These are phyloP conservation scores for Solanum pennellii DNA, from an alignment of 257 asterid species.

Conservation along the genomic window DNA sequence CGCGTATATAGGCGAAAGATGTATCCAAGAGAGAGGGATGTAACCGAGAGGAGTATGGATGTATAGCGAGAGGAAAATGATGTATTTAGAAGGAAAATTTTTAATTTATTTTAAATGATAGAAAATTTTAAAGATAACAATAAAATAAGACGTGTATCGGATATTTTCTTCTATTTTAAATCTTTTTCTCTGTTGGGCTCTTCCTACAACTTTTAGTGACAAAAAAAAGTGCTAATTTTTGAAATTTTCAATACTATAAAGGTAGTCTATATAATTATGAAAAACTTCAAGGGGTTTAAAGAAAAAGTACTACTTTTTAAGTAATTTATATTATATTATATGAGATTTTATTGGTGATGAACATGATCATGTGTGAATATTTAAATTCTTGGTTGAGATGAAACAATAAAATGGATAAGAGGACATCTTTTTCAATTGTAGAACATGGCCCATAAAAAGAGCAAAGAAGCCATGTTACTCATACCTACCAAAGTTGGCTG, in stretches of 20 bases:
- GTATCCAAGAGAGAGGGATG: too few species aligned
- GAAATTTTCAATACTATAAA: neutral
- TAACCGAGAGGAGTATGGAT: too few species aligned
- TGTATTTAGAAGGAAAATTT: too few species aligned
- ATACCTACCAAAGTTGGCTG: neutral
- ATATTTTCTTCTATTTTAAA: too few species aligned
- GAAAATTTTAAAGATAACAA: too few species aligned
- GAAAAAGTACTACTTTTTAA: neutral
- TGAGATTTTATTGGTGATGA: neutral
- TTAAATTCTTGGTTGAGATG: neutral
- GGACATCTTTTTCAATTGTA: neutral
- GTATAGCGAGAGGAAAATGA: too few species aligned
- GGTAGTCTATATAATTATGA: neutral
- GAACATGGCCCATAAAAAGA: neutral
- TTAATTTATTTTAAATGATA: too few species aligned
- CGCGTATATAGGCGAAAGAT: too few species aligned
- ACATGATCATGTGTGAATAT: neutral
- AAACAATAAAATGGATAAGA: neutral
- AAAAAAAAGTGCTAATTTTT: neutral
- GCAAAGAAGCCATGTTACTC: neutral
- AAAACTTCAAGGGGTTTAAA: neutral
- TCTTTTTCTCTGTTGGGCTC: neutral
- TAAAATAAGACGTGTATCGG: too few species aligned
- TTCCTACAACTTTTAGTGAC: neutral
- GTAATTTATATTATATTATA: too few species aligned